Evolutionary conservation across 441 rosid species (phyloP).

Genomic region (Euphorbia schlechtendalii): DNA sequence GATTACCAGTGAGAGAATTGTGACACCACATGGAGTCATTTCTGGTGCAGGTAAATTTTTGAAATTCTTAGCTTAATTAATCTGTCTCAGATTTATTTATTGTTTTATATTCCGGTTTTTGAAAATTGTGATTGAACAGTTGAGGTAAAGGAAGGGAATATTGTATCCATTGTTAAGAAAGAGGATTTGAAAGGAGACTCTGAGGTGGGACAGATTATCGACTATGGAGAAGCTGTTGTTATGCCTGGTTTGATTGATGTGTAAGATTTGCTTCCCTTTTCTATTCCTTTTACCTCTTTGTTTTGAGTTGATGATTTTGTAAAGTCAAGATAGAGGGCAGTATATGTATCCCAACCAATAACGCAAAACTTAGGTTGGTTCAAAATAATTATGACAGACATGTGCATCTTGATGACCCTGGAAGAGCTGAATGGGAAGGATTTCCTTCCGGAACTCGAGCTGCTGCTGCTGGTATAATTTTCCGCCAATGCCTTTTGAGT

Average conservation of each 20-base stretch:
- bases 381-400: conserved; percentile 40
- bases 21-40: conserved; percentile 60
- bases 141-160: conserved; percentile 56
- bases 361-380: too few species aligned
- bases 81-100: background rate
- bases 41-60: conserved; percentile 67
- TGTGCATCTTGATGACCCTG: conserved; percentile 95
- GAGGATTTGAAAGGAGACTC: conserved; percentile 51
- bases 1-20: conserved; percentile 66
- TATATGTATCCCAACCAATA: background rate
- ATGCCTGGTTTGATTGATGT: conserved; percentile 94
- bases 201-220: conserved; percentile 41
- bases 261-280: conserved; percentile 34
- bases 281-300: background rate
- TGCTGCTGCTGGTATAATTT: conserved; percentile 75
- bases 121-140: conserved; percentile 37
- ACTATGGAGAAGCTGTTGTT: conserved; percentile 78
- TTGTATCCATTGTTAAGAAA: conserved; percentile 52
- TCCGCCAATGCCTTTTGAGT: background rate
- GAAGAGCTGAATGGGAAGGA: conserved; percentile 96
- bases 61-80: background rate
- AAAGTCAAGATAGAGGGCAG: background rate
- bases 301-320: background rate
- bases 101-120: background rate
- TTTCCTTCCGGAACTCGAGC: conserved; percentile 94